Evolutionary conservation across 2,329 filamentous ascomycete genomes (phyloP), one percentile per base, ranked within the genome.

Genomic region (Diaporthe humulicola): DNA sequence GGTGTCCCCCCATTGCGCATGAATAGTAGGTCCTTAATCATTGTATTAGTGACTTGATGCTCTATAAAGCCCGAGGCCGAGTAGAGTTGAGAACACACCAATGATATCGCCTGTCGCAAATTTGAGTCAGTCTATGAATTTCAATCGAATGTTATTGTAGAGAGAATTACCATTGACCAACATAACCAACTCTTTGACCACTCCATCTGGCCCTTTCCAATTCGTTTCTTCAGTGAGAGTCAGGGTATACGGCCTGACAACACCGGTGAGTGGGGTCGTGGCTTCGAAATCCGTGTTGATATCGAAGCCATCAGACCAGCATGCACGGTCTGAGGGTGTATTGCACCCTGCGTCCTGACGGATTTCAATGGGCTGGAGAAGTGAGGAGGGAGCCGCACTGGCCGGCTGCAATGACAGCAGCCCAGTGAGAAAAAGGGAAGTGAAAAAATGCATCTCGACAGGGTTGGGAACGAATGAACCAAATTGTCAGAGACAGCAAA

Each of bases 1-100:
- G 9, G 76, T 81, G 76, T 90, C 88, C 40, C 88, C 88, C 87
- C 88, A 89, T 73, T 89, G 81, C 19, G 86, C 88, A 19, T 84
- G 81, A 45, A 93, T 88, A 7, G 84, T 85, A 2, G 91, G 91
- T 1, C 90, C 90, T 78, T 40, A 40, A 17, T 25, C 19, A 28
- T 80, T 14, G 14, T 50, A 15, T 70, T 57, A 71, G 73, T 60
- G 22, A 17, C 28, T 1, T 45, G 10, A 19, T 12, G 14, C 38
- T 17, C 19, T 12, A 10, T 7, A 10, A 52, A n/a, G 19, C 15
- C n/a, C 10, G 10, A 42, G 19, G n/a, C 15, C 3, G 36, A 61
- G 58, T 3, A 15, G 12, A n/a, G 17, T 14, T 30, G 30, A 33
- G 17, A 19, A 48, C 30, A 38, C 58, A 70, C 76, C 74, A 33